Percentiles rank a stretch among this genome's conserved stretches.
Evolutionary conservation across 2,329 filamentous ascomycete species (phyloP).

Genomic region (Calonectria pseudoreteaudii): DNA sequence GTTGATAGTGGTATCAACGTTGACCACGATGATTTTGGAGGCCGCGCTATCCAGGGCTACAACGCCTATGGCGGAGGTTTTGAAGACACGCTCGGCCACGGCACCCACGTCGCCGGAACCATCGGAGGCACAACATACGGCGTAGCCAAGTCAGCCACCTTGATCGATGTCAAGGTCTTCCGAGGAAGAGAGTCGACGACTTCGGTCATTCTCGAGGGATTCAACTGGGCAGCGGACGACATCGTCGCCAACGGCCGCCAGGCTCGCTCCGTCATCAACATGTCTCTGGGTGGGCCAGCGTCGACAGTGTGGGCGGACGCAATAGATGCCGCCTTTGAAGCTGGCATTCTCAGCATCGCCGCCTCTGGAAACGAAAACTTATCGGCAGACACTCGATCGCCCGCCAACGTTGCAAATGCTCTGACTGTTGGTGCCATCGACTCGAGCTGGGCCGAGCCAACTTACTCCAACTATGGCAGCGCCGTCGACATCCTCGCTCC

Average conservation of each 20-base stretch:
- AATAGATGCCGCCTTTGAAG: slow-evolving; percentile 36
- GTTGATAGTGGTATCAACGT: slow-evolving; percentile 58
- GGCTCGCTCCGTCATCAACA: slow-evolving; percentile 54
- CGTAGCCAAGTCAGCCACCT: slow-evolving; percentile 53
- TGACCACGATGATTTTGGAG: slow-evolving; percentile 48
- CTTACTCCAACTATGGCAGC: slow-evolving; percentile 60
- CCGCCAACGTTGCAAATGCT: slow-evolving; percentile 38
- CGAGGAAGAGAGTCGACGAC: slow-evolving; percentile 31
- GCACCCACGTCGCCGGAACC: slow-evolving; percentile 34
- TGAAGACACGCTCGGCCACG: slow-evolving; percentile 22
- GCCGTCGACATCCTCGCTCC: slow-evolving; percentile 60
- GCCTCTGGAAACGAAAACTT: slow-evolving; percentile 39
- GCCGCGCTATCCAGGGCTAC: slow-evolving; percentile 33
- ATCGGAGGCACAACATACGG: slow-evolving; percentile 40
- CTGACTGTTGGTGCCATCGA: slow-evolving; percentile 48
- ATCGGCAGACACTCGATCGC: slow-evolving; percentile 30
- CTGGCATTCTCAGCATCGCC: slow-evolving; percentile 54
- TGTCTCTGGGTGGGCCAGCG: slow-evolving; percentile 52
- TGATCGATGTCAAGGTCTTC: slow-evolving; percentile 59
- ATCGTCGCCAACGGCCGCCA: slow-evolving; percentile 43
- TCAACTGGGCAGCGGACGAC: slow-evolving; percentile 51
- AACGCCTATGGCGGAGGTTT: background rate
- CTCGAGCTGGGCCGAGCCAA: slow-evolving; percentile 46
- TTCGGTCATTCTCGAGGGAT: slow-evolving; percentile 45
- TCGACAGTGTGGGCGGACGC: slow-evolving; percentile 26